Percentiles rank a stretch among this genome's conserved stretches.
Conservation (phyloP, 23 red algal species). For the Gracilaria vermiculophylla region DNA sequence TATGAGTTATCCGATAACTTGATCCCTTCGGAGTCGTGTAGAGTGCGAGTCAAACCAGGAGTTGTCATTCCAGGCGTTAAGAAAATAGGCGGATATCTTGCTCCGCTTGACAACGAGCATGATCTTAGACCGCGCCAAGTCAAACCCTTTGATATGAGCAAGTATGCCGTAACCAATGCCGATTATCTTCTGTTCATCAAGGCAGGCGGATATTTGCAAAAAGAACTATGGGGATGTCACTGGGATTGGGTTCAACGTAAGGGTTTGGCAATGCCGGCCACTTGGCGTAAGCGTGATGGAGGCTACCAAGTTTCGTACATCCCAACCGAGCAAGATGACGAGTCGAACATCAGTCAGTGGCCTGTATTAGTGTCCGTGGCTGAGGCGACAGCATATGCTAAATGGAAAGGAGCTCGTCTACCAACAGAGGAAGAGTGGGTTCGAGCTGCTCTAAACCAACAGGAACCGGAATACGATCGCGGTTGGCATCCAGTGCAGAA, state of each 20-base stretch:
- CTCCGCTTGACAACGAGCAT: conserved; percentile 82
- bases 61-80: not conserved
- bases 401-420: conserved; percentile 58
- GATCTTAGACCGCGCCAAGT: conserved; percentile 21
- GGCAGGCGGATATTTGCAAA: conserved; percentile 76
- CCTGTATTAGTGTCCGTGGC: conserved; percentile 86
- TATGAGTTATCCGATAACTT: not conserved
- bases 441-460: conserved; percentile 9
- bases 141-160: conserved; percentile 26
- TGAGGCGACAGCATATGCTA: conserved; percentile 87
- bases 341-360: conserved; percentile 14
- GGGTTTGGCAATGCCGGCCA: not conserved
- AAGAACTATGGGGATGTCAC: conserved; percentile 47
- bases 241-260: conserved; percentile 45
- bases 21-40: not conserved
- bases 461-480: conserved; percentile 4
- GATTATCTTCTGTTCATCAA: conserved; percentile 74
- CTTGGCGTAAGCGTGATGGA: conserved; percentile 18
- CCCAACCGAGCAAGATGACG: conserved; percentile 4
- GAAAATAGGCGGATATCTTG: not conserved
- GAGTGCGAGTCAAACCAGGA: not conserved
- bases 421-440: conserved; percentile 87
- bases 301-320: not conserved
- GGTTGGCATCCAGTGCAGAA: conserved; percentile 1
- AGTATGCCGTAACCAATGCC: conserved; percentile 76